A percentile compares a stretch with the other conserved stretches of the same genome.
These are phyloP conservation scores for Aspergillus kassunensis DNA, from an alignment of 495 filamentous ascomycete genomes.

Conservation along the genomic window DNA sequence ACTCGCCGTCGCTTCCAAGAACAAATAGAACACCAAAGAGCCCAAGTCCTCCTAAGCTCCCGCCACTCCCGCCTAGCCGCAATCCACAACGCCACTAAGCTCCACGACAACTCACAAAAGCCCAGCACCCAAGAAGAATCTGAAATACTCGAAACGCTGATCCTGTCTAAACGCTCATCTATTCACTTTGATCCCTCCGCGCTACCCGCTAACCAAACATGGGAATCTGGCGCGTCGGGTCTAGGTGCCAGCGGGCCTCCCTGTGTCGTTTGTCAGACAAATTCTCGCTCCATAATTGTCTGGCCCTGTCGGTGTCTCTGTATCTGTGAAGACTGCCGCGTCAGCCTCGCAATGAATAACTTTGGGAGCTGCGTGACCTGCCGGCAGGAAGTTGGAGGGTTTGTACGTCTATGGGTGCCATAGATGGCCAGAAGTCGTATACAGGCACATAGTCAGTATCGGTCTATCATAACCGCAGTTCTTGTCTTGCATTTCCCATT, in stretches of 20 bases:
- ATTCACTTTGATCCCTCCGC: conserved; percentile 13
- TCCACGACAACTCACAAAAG: conserved; percentile 27
- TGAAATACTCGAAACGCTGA: conserved; percentile 72
- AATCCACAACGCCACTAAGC: conserved; percentile 8
- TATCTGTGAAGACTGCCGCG: conserved; percentile 89
- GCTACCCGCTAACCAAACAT: conserved; percentile 37
- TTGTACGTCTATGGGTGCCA: conserved; percentile 86
- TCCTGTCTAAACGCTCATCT: conserved; percentile 56
- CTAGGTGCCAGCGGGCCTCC: conserved; percentile 73
- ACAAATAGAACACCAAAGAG: conserved; percentile 59
- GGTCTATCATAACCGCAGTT: conserved; percentile 4
- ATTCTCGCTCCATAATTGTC: conserved; percentile 83
- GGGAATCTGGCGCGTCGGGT: conserved; percentile 64
- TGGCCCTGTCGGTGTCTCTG: conserved; percentile 96
- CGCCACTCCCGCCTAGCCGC: conserved; percentile 24
- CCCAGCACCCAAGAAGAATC: conserved; percentile 71
- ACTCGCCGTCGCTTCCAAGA: conserved; percentile 75
- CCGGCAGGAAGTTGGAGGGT: conserved; percentile 78
- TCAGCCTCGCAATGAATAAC: conserved; percentile 94
- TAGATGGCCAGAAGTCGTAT: conserved; percentile 25
- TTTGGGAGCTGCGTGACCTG: conserved; percentile 95
- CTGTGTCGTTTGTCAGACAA: conserved; percentile 89
- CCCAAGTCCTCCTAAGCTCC: conserved; percentile 57
- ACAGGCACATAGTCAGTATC: neutral
- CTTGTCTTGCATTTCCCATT: conserved; percentile 7